phyloP scores from a whole-genome alignment of 106 monocot species.

The Allium cepa region DNA sequence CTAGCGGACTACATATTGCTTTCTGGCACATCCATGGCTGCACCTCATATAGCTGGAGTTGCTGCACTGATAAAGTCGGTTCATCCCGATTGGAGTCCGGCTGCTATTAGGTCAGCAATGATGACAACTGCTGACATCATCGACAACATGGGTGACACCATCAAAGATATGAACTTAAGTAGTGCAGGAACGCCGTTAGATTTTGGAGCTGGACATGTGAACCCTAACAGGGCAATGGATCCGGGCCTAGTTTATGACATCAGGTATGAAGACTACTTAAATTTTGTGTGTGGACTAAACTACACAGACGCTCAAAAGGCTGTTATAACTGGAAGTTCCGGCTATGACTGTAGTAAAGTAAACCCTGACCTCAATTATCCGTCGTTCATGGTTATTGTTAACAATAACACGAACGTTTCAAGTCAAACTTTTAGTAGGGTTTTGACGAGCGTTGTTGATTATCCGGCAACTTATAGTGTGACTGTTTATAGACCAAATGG shows the following conservation, averaged over 20 bases:
- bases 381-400: conserved; percentile 20
- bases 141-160: conserved; percentile 36
- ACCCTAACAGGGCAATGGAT: conserved; percentile 53
- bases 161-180: conserved; percentile 20
- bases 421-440: conserved; percentile 13
- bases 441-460: conserved; percentile 17
- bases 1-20: conserved; percentile 16
- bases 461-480: conserved; percentile 8
- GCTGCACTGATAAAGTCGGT: conserved; percentile 41
- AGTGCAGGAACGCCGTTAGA: conserved; percentile 38
- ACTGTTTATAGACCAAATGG: conserved; percentile 9
- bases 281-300: conserved; percentile 37
- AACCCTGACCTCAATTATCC: conserved; percentile 32
- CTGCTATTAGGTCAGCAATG: conserved; percentile 65
- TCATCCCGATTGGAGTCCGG: conserved; percentile 56
- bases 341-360: neutral
- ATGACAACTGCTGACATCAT: conserved; percentile 50
- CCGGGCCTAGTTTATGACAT: conserved; percentile 75
- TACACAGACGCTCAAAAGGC: neutral
- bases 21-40: conserved; percentile 67
- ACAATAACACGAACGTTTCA: neutral
- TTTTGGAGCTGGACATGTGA: conserved; percentile 59
- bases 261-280: conserved; percentile 44
- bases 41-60: conserved; percentile 60
- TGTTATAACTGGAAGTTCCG: neutral